Percentiles rank a stretch among this genome's conserved stretches.
Conservation (phyloP, 164 flowering plant genomes). For the Kingdonia uniflora region DNA sequence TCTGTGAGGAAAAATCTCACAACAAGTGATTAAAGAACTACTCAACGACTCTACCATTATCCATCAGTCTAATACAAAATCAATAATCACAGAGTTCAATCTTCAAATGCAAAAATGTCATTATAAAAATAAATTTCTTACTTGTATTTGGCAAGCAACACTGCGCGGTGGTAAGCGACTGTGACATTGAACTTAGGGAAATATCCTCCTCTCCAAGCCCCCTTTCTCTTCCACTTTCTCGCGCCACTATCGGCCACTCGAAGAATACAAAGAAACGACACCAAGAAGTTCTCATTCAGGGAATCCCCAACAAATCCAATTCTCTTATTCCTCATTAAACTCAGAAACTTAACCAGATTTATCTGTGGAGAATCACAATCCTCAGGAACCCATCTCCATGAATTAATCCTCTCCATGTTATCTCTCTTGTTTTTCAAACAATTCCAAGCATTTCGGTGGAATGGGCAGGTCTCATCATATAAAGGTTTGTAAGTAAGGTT, state of each 20-base stretch:
- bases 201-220: slow-evolving; percentile 94
- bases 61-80: too few relatives aligned
- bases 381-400: slow-evolving; percentile 80
- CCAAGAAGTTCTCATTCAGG: slow-evolving; percentile 84
- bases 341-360: slow-evolving; percentile 53
- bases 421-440: slow-evolving; percentile 68
- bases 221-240: slow-evolving; percentile 85
- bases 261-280: slow-evolving; percentile 57
- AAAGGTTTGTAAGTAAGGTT: slow-evolving; percentile 38
- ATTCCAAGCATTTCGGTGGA: slow-evolving; percentile 88
- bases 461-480: slow-evolving; percentile 70
- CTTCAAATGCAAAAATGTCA: not conserved
- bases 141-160: slow-evolving; percentile 81
- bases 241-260: slow-evolving; percentile 62
- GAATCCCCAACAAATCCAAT: slow-evolving; percentile 93
- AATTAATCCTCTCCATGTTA: slow-evolving; percentile 70
- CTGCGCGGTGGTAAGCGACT: slow-evolving; percentile 92
- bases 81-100: too few relatives aligned
- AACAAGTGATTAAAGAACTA: too few relatives aligned
- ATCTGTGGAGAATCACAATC: slow-evolving; percentile 36
- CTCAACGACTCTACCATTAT: too few relatives aligned
- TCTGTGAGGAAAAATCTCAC: too few relatives aligned
- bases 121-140: slow-evolving; percentile 21
- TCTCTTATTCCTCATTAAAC: slow-evolving; percentile 49
- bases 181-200: slow-evolving; percentile 87